Percentiles rank a stretch among this genome's conserved stretches.
These are phyloP conservation scores for Cladosporium sp. DNA, from an alignment of 2,329 filamentous ascomycete species.

Conservation along the genomic window DNA sequence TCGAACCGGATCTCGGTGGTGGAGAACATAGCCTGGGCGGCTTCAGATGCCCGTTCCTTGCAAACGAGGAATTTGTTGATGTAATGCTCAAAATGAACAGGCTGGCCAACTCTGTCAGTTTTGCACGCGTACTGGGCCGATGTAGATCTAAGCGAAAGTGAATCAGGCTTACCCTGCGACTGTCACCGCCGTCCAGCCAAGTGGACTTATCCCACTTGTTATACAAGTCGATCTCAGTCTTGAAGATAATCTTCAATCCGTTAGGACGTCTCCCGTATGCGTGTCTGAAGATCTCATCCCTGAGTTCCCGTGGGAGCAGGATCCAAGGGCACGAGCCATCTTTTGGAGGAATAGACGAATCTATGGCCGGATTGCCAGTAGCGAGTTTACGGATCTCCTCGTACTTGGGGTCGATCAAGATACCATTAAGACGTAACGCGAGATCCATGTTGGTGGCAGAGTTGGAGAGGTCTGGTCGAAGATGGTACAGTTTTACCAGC, in stretches of 20 bases:
- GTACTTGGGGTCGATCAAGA: not conserved
- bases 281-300: not conserved
- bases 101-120: not conserved
- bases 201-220: not conserved
- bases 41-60: not conserved
- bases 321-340: not conserved
- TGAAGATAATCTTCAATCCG: not conserved
- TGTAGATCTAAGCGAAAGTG: too few relatives aligned
- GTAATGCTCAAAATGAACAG: not conserved
- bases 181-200: not conserved
- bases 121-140: not conserved
- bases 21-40: not conserved
- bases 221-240: not conserved
- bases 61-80: not conserved
- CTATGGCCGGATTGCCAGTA: not conserved
- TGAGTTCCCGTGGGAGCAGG: not conserved
- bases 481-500: not conserved
- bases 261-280: not conserved
- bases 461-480: not conserved
- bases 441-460: not conserved
- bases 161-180: not conserved
- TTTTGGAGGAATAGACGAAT: not conserved
- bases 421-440: not conserved
- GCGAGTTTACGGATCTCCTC: not conserved
- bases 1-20: not conserved